These are phyloP conservation scores for Solanum hybrid DNA, from an alignment of 305 asterid genomes.

Conservation along the genomic window DNA sequence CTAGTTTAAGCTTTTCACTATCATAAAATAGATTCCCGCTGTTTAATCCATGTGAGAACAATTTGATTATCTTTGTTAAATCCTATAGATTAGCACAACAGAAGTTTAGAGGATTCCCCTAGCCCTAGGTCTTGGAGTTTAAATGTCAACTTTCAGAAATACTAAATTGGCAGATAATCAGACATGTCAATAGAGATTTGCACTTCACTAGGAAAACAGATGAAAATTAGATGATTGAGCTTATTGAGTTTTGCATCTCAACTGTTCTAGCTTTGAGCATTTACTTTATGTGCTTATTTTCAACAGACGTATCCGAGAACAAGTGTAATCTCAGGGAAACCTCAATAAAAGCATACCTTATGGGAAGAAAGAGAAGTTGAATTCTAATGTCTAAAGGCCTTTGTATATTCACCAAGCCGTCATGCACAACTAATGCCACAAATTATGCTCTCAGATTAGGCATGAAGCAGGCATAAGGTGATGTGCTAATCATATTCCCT, in stretches of 20 bases:
- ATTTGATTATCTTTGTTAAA: neutral
- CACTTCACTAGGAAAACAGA: neutral
- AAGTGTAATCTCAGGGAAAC: neutral
- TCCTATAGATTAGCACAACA: neutral
- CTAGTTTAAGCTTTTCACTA: neutral
- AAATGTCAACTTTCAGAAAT: neutral
- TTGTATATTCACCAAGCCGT: neutral
- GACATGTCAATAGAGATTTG: neutral
- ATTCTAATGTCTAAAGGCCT: neutral
- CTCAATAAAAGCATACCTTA: neutral
- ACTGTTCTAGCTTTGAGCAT: neutral
- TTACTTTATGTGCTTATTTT: neutral
- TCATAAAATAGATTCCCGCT: neutral
- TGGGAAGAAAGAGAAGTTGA: neutral
- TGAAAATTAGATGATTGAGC: neutral
- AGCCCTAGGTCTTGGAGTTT: neutral
- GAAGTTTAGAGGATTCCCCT: neutral
- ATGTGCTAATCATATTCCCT: neutral
- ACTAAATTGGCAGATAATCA: neutral
- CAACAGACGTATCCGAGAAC: neutral
- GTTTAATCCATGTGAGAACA: neutral
- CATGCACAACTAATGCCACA: conserved; percentile 4
- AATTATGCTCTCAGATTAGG: neutral
- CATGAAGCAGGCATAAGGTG: neutral
- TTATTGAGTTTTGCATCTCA: neutral